Base-by-base conservation (phyloP, 106 monocot species). In the Vanilla planifolia region DNA sequence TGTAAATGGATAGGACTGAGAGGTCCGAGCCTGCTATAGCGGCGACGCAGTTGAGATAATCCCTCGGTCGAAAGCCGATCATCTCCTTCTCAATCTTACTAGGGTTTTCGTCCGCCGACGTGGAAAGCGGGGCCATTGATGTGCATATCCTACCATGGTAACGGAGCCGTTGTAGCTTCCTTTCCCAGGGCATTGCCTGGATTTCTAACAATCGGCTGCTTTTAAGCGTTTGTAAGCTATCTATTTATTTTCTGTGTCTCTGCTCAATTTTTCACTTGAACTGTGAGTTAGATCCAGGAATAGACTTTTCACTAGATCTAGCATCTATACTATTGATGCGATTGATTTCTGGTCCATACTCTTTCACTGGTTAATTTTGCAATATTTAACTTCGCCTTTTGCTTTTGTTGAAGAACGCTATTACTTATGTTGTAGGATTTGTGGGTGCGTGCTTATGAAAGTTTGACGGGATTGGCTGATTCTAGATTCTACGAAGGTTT, bases 301-400 rank as follows among this genome's bases (percentile, higher is more conserved):
- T 51, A 19, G n/a, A 11, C 29, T 51, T 51, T 28, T 70, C 43
- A 50, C 20, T 70, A 53, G 70, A 70, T 70, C 70, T 62, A 61
- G 37, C 39, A 40, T 16, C n/a, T 27, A 60, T 39, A 1, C 10
- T 7, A 62, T 57, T 35, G 9, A 56, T 19, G 19, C 20, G 17
- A 8, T 57, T 6, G 57, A 0, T 1, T 57, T 57, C 21, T 33
- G 20, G 8, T 10, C 15, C 32, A 16, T 10, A 57, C 15, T 9
- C 1, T 10, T 57, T 0, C 3, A 21, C 20, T 36, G 33, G 19
- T 34, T 56, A 25, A 2, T 70, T 61, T 42, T 35, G 3, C 2
- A 20, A 21, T 57, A 2, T 5, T 33, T 6, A 63, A 27, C 33
- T 1, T 30, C 7, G 13, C 20, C 32, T 29, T 45, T 23, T 46